Conservation (phyloP, 2,329 filamentous ascomycete genomes). For the Claviceps paspali region DNA sequence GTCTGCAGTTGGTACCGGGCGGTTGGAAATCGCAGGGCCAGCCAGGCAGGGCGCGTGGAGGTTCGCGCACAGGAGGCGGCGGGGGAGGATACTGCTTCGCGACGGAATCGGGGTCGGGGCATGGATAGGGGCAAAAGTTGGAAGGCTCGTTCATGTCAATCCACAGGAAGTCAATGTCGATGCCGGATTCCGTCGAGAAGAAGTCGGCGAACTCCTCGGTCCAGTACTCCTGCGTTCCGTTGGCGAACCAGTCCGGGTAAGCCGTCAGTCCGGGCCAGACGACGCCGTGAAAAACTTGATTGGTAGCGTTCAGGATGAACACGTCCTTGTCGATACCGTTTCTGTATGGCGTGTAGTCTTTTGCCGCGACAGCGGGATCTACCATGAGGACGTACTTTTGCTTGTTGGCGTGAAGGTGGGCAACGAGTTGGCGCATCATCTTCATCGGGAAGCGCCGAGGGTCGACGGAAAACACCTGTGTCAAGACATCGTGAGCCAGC, state of each 20-base stretch:
- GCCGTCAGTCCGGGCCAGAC: slow-evolving; percentile 62
- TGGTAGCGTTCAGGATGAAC: slow-evolving; percentile 36
- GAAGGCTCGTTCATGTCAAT: slow-evolving; percentile 46
- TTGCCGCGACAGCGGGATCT: slow-evolving; percentile 51
- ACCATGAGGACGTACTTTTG: slow-evolving; percentile 69
- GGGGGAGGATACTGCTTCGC: slow-evolving; percentile 36
- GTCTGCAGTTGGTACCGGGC: slow-evolving; percentile 8
- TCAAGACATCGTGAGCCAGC: too few species aligned
- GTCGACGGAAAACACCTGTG: slow-evolving; percentile 45
- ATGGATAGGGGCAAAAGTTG: slow-evolving; percentile 17
- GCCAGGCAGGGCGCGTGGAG: slow-evolving; percentile 48
- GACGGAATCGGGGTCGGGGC: slow-evolving; percentile 20
- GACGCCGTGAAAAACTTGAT: slow-evolving; percentile 42
- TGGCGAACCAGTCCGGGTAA: slow-evolving; percentile 64
- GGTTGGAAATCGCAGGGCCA: slow-evolving; percentile 31
- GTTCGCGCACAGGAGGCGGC: slow-evolving; percentile 43
- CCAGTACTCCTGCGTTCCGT: slow-evolving; percentile 52
- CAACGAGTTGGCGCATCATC: slow-evolving; percentile 49
- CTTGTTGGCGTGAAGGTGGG: slow-evolving; percentile 48
- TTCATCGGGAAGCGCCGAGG: slow-evolving; percentile 45
- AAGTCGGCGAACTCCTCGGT: slow-evolving; percentile 47
- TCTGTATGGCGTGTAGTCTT: slow-evolving; percentile 29
- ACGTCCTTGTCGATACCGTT: slow-evolving; percentile 27
- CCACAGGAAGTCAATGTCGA: slow-evolving; percentile 65
- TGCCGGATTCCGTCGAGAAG: slow-evolving; percentile 46